Evolutionary conservation across 75 land plant genomes (phyloP).

Genomic region (Isoetes taiwanensis): DNA sequence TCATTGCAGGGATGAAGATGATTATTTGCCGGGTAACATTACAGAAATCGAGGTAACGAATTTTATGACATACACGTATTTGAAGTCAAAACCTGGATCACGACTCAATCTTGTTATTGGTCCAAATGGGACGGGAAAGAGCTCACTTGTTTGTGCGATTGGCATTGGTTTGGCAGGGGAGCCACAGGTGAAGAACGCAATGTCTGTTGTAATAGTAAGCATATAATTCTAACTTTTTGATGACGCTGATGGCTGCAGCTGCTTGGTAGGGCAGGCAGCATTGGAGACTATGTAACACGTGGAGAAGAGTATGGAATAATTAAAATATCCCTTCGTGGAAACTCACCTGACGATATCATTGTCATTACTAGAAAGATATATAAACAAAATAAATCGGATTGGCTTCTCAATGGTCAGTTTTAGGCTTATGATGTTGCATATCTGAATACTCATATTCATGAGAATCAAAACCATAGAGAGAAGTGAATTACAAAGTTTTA

Average conservation of each 20-base stretch:
- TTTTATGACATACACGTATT: conserved; percentile 76
- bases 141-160: conserved; percentile 94
- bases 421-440: neutral
- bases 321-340: conserved; percentile 52
- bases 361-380: conserved; percentile 56
- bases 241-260: conserved; percentile 31
- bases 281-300: conserved; percentile 90
- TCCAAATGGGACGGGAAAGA: conserved; percentile 95
- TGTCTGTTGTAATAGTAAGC: no score
- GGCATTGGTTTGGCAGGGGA: conserved; percentile 93
- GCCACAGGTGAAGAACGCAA: conserved; percentile 94
- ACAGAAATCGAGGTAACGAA: conserved; percentile 77
- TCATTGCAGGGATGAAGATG: conserved; percentile 53
- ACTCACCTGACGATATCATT: conserved; percentile 20
- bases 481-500: neutral
- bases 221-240: no score
- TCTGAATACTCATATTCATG: conserved; percentile 9
- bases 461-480: neutral
- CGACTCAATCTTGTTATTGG: conserved; percentile 91
- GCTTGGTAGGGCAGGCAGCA: conserved; percentile 69
- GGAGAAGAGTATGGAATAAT: conserved; percentile 79
- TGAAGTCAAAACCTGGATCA: conserved; percentile 69
- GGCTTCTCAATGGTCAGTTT: conserved; percentile 59
- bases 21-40: conserved; percentile 71
- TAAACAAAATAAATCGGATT: conserved; percentile 71